These are phyloP conservation scores for Podospora tetraspora DNA, from an alignment of 495 filamentous ascomycete species.

Conservation along the genomic window DNA sequence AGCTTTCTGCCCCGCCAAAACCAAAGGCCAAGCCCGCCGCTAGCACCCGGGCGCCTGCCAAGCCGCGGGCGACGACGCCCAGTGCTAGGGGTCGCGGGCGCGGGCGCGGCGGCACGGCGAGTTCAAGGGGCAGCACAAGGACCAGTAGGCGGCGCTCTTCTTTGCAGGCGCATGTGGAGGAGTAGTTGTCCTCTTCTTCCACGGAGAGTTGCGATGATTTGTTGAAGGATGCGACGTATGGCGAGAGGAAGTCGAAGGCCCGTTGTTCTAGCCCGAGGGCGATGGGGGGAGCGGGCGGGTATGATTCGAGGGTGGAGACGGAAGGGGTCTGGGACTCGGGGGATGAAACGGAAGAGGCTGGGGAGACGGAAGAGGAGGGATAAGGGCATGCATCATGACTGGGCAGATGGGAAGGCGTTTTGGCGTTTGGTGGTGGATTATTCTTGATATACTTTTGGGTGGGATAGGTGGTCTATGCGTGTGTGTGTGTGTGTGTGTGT, in stretches of 20 bases:
- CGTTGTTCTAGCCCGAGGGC: too few relatives aligned
- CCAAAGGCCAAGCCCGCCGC: neutral
- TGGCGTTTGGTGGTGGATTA: neutral
- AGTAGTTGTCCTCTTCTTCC: neutral
- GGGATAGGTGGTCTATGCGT: neutral
- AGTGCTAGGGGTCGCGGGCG: neutral
- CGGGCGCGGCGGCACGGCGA: neutral
- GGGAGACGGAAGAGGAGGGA: neutral
- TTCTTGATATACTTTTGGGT: neutral
- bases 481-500: too few relatives aligned
- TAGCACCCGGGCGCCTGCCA: neutral
- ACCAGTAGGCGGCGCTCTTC: neutral
- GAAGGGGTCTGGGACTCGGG: neutral
- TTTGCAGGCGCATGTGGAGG: neutral
- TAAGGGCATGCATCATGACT: neutral
- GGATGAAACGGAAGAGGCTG: neutral
- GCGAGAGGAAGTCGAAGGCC: neutral
- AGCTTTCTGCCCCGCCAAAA: too few relatives aligned
- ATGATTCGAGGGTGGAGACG: too few relatives aligned
- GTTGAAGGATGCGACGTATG: neutral
- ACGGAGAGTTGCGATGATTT: neutral
- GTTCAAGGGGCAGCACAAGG: neutral
- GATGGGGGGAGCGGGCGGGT: too few relatives aligned
- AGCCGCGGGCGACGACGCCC: neutral
- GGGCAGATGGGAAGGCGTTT: neutral